A percentile compares a stretch with the other conserved stretches of the same genome.
Evolutionary conservation across 139 green algal genomes (phyloP).

Genomic region (Coelastrella sp.): DNA sequence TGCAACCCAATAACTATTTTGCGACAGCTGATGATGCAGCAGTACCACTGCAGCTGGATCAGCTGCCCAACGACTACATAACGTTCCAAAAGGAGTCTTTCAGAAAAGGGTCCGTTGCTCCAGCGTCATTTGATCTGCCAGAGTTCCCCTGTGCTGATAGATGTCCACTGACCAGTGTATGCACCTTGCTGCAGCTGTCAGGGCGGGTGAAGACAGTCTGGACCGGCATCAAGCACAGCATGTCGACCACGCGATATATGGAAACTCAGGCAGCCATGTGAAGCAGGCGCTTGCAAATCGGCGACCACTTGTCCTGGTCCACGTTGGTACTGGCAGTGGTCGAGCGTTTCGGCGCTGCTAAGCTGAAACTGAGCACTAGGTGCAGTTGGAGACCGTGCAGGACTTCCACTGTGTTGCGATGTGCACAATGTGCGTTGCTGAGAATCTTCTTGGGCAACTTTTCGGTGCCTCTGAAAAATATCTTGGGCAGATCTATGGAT

Average conservation of each 20-base stretch:
- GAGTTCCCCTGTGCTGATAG: background rate
- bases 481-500: background rate
- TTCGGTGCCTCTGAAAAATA: background rate
- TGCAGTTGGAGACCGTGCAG: no score
- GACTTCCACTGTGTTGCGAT: no score
- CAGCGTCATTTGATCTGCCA: constrained; percentile 36
- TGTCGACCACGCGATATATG: background rate
- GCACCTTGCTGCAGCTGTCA: constrained; percentile 34
- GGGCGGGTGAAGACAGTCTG: background rate
- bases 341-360: no score
- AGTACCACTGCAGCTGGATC: constrained; percentile 30
- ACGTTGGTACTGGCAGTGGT: no score
- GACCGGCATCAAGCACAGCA: background rate
- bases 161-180: constrained; percentile 51
- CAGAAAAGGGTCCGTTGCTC: background rate
- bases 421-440: no score
- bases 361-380: no score
- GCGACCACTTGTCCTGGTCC: no score
- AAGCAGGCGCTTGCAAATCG: no score
- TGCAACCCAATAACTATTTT: constrained; percentile 61
- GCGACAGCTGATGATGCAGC: constrained; percentile 17
- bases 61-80: constrained; percentile 49
- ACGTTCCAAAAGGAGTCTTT: constrained; percentile 40
- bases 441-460: no score
- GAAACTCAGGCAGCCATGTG: no score